A percentile compares a stretch with the other conserved stretches of the same genome.
Evolutionary conservation across 1,139 yeast genomes (phyloP).

Genomic region (Nakaseomyces nivariensis): DNA sequence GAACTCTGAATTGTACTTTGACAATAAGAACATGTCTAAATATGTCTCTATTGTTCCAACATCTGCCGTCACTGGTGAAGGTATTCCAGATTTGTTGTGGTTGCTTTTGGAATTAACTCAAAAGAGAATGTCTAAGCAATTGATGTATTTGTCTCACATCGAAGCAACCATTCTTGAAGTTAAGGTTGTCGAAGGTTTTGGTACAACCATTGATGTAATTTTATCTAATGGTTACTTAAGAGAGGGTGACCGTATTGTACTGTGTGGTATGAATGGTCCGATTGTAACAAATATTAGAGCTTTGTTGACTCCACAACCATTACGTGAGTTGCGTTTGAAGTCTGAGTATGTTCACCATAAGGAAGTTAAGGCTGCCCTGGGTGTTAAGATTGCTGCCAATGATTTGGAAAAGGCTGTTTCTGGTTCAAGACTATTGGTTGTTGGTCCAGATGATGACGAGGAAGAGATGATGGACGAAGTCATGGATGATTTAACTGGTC

Average conservation of each 20-base stretch:
- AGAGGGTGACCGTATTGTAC: conserved; percentile 91
- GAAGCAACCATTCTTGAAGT: conserved; percentile 98
- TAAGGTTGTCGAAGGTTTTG: conserved; percentile 97
- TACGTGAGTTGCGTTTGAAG: conserved; percentile 91
- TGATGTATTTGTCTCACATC: conserved; percentile 81
- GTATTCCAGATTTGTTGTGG: conserved; percentile 98
- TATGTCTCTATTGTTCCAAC: conserved; percentile 96
- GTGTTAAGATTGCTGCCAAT: conserved; percentile 96
- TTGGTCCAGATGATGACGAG: conserved; percentile 95
- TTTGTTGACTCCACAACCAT: conserved; percentile 91
- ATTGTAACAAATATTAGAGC: conserved; percentile 97
- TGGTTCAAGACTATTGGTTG: conserved; percentile 91
- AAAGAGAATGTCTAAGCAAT: conserved; percentile 97
- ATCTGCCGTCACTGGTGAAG: conserved; percentile 98
- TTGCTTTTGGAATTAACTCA: conserved; percentile 90
- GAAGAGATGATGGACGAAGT: conserved; percentile 97
- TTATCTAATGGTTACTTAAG: conserved; percentile 86
- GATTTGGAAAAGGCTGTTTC: conserved; percentile 98
- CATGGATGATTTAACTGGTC: conserved; percentile 95
- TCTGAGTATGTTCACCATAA: conserved; percentile 92
- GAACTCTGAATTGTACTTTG: conserved; percentile 91
- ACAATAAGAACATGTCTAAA: conserved; percentile 86
- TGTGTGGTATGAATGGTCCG: conserved; percentile 98
- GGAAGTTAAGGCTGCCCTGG: conserved; percentile 97
- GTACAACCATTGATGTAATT: conserved; percentile 96